Evolutionary conservation across 495 filamentous ascomycete species (phyloP), one percentile per base, ranked within the genome.

Genomic region (Chlorociboria aeruginascens): DNA sequence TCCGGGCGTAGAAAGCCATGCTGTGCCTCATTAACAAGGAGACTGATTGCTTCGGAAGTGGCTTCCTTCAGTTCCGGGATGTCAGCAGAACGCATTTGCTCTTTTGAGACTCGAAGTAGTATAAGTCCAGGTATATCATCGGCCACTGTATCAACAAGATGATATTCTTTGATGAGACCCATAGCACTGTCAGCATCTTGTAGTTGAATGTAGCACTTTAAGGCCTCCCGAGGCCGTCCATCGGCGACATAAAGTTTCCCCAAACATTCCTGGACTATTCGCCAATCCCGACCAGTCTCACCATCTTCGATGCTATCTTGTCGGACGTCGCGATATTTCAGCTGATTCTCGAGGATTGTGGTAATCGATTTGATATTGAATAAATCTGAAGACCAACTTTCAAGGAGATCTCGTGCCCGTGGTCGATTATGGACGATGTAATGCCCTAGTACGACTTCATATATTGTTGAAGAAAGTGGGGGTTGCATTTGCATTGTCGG

Each of bases 121-220:
- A 97, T 83, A 51, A 98, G 84, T 33, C 85, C 82, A 1, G 87
- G 78, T 32, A 98, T 89, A 54, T 97, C 85, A 55, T 95, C 86
- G 4, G 81, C 76, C 11, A 97, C 76, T 6, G 86, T 81, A 46
- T 90, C 87, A 6, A 95, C 77, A 20, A 98, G 69, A 52, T 88
- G 85, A 55, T 83, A 83, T 20, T 92, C 83, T 46, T 76, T 74
- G 52, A 97, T 90, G 46, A 98, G 65, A 16, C 70, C 66, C 79
- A 98, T 89, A 0, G 86, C 84, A 12, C 82, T 79, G 51, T 96
- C 89, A 1, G 85, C 92, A 69, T 97, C 86, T 59, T 95, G 88
- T 9, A 95, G 72, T 33, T 74, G 81, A 57, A 97, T 92, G 61
- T 90, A 95, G 64, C 83, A 92, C 50, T 73, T 79, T 32, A 98